These are phyloP conservation scores for Boletus pseudopeckii DNA, from an alignment of 768 basidiomycete genomes.

Conservation along the genomic window DNA sequence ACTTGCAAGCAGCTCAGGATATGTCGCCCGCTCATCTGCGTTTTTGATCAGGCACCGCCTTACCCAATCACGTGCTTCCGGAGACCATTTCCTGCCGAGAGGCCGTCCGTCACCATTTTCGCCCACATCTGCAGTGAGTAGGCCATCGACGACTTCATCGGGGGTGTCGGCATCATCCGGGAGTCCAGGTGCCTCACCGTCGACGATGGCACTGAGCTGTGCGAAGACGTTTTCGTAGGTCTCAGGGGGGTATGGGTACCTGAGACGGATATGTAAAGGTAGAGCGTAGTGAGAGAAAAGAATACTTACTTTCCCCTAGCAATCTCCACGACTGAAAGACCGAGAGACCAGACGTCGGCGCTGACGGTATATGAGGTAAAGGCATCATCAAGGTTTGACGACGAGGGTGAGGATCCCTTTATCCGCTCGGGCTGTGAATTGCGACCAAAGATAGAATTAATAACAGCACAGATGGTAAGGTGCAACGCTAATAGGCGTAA, in stretches of 20 bases:
- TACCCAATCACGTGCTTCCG: conserved; percentile 78
- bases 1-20: conserved; percentile 74
- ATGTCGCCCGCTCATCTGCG: conserved; percentile 75
- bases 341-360: conserved; percentile 97
- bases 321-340: conserved; percentile 90
- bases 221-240: conserved; percentile 97
- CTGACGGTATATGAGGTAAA: conserved; percentile 82
- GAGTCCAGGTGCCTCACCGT: conserved; percentile 86
- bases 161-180: conserved; percentile 50
- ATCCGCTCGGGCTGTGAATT: conserved; percentile 84
- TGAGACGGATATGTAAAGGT: conserved; percentile 7
- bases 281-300: not conserved
- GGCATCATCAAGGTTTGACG: conserved; percentile 29
- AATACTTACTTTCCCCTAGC: conserved; percentile 60
- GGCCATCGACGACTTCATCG: conserved; percentile 12
- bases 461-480: not conserved
- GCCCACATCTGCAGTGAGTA: conserved; percentile 1
- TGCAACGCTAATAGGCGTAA: conserved; percentile 15
- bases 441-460: not conserved
- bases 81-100: conserved; percentile 24
- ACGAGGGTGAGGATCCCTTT: conserved; percentile 72
- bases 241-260: conserved; percentile 96
- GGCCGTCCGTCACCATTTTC: conserved; percentile 16
- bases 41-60: conserved; percentile 76
- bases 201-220: conserved; percentile 93